Percentiles rank a stretch among this genome's conserved stretches.
Evolutionary conservation across 2,329 filamentous ascomycete species (phyloP).

Genomic region (Colletotrichum graminicola): DNA sequence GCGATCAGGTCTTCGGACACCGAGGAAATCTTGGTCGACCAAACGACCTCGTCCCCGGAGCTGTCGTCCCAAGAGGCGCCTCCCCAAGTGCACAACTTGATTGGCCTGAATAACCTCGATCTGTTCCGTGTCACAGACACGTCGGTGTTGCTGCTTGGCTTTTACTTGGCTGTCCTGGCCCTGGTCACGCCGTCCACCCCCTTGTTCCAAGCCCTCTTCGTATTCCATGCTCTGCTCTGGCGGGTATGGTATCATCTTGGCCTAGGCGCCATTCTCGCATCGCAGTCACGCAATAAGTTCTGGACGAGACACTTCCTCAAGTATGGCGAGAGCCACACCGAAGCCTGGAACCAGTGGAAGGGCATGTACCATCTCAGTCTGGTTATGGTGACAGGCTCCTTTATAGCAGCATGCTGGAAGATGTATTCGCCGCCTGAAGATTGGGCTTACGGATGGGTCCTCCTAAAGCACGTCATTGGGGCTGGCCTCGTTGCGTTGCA

Average conservation of each 20-base stretch:
- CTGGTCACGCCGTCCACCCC: conserved; percentile 82
- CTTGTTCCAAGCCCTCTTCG: conserved; percentile 81
- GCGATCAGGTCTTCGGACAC: conserved; percentile 29
- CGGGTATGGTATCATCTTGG: conserved; percentile 93
- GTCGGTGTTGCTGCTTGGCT: conserved; percentile 79
- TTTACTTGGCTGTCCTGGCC: conserved; percentile 81
- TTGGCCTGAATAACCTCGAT: conserved; percentile 88
- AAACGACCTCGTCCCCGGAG: conserved; percentile 48
- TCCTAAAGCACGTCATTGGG: conserved; percentile 90
- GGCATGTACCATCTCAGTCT: conserved; percentile 94
- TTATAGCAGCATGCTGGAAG: conserved; percentile 94
- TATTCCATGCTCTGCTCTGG: conserved; percentile 84
- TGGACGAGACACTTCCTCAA: conserved; percentile 99
- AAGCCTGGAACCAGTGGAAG: conserved; percentile 99
- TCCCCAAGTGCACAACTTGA: conserved; percentile 81
- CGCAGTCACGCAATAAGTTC: conserved; percentile 89
- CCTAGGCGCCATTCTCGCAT: conserved; percentile 84
- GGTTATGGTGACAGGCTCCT: conserved; percentile 88
- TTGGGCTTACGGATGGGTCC: conserved; percentile 87
- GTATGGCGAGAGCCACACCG: conserved; percentile 88
- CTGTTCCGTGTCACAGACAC: conserved; percentile 89
- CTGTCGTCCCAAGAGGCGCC: conserved; percentile 70
- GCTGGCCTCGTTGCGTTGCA: conserved; percentile 85
- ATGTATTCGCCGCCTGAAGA: conserved; percentile 90
- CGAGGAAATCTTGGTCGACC: conserved; percentile 41